A percentile compares a stretch with the other conserved stretches of the same genome.
These are phyloP conservation scores for Aspergillus ruber DNA, from an alignment of 2,329 filamentous ascomycete genomes.

Conservation along the genomic window DNA sequence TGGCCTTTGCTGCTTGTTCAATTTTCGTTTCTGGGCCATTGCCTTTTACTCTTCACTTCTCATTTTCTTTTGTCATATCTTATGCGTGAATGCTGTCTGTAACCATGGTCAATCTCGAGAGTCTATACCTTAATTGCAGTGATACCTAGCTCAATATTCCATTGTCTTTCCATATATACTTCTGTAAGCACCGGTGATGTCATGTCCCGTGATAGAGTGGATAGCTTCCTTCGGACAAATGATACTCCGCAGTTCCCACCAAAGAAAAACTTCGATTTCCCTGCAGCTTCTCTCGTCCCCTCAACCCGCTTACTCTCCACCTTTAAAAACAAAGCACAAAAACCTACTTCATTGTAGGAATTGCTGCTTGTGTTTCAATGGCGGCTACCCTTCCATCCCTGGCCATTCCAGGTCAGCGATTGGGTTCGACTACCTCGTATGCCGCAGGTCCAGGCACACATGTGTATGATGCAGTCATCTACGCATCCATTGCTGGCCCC, in stretches of 20 bases:
- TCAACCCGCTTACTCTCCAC: constrained; percentile 6
- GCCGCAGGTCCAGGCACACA: constrained; percentile 77
- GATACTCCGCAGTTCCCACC: constrained; percentile 4
- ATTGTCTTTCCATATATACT: too few species aligned
- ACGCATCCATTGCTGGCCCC: constrained; percentile 74
- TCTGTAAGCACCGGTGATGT: neutral
- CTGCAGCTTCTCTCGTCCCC: neutral
- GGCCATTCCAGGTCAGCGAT: constrained; percentile 73
- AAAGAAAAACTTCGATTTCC: constrained; percentile 6
- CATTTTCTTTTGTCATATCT: constrained; percentile 11
- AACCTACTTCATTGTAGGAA: neutral
- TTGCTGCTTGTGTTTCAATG: constrained; percentile 15
- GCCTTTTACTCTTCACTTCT: neutral
- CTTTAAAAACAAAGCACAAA: neutral
- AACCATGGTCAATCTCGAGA: constrained; percentile 23
- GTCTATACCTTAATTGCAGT: constrained; percentile 16
- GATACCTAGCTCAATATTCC: constrained; percentile 11
- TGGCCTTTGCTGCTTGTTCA: constrained; percentile 11
- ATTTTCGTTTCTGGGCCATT: neutral
- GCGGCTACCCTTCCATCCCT: constrained; percentile 37
- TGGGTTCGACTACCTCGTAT: constrained; percentile 63
- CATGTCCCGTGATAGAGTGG: neutral
- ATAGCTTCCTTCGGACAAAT: constrained; percentile 5
- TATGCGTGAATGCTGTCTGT: constrained; percentile 23
- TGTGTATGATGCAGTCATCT: constrained; percentile 66